Evolutionary conservation across 2,329 filamentous ascomycete genomes (phyloP), one percentile per base, ranked within the genome.

Genomic region (Blumeriella jaapii): DNA sequence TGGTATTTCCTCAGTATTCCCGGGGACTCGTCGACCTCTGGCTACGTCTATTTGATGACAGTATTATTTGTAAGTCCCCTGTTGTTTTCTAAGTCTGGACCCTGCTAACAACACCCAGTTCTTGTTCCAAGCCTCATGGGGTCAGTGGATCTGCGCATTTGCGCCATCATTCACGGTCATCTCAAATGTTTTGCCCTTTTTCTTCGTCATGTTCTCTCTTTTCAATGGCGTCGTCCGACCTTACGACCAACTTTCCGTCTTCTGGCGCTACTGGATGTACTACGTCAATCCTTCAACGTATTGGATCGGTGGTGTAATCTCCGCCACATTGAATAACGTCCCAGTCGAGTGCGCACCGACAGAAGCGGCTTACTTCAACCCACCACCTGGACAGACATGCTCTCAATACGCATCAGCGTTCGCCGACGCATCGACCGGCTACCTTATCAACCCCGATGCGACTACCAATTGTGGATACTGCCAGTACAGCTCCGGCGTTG

Each of bases 1-100:
- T 87, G 81, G 80, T 89, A 89, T 59, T 89, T 71, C 56, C 71
- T 81, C 0, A 82, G 83, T 0, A 62, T 87, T 1, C 79, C 82
- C 0, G 67, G 66, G 0, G 71, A 80, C 41, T 69, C 71, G 20
- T 66, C 67, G 1, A 71, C 71, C 0, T 71, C 80, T 0, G 83
- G 82, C 9, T 89, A 87, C 55, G 71, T 78, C 11, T 89, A 81
- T 61, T 60, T 89, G 16, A 86, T 91, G 78, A 72, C 71, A 1
- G 61, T 87, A 51, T 66, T 89, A 0, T 86, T 86, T 61, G 46
- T 48, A 39, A 40, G 48, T 42, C 5, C 20, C 14, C 8, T 30
- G 1, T 12, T 9, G 10, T 18, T 5, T n/a, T 13, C 24, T 13
- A 16, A 15, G 11, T n/a, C n/a, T n/a, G 14, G 17, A 13, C 6